A percentile compares a stretch with the other conserved stretches of the same genome.
Evolutionary conservation across 129 eudicot species (phyloP).

Genomic region (Centrapalus pauciflorus): DNA sequence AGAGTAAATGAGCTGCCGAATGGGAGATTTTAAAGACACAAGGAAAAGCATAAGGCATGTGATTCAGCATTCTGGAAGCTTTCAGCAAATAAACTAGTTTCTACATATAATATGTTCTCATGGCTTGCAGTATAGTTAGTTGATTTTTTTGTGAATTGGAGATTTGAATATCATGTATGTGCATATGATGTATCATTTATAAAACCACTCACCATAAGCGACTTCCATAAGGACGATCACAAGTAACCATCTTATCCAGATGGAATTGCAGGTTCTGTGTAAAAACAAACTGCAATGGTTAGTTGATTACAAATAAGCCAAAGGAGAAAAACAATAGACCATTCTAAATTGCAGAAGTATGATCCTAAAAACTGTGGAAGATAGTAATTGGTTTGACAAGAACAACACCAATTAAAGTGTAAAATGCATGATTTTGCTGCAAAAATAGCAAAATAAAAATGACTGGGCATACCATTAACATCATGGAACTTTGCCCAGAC

Average conservation of each 20-base stretch:
- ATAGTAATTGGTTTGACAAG: no score
- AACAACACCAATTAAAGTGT: no score
- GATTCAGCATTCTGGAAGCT: no score
- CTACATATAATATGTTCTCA: no score
- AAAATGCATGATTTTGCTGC: background rate
- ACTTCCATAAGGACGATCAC: slow-evolving; percentile 64
- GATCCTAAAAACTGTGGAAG: no score
- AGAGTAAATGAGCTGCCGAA: no score
- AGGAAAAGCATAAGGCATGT: no score
- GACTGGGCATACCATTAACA: slow-evolving; percentile 68
- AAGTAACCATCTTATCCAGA: slow-evolving; percentile 63
- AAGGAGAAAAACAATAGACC: background rate
- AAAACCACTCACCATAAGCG: slow-evolving; percentile 60
- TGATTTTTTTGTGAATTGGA: no score
- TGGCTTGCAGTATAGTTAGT: no score
- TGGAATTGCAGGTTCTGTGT: slow-evolving; percentile 58
- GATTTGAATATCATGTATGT: no score
- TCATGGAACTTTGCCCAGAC: slow-evolving; percentile 32
- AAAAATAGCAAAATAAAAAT: background rate
- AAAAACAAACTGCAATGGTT: background rate
- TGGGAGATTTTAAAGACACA: no score
- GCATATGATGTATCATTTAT: background rate
- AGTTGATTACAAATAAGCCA: background rate
- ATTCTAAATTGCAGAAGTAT: background rate
- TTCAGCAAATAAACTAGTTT: no score